Base-by-base conservation (phyloP, 2,329 filamentous ascomycete species). In the Diplodia seriata region DNA sequence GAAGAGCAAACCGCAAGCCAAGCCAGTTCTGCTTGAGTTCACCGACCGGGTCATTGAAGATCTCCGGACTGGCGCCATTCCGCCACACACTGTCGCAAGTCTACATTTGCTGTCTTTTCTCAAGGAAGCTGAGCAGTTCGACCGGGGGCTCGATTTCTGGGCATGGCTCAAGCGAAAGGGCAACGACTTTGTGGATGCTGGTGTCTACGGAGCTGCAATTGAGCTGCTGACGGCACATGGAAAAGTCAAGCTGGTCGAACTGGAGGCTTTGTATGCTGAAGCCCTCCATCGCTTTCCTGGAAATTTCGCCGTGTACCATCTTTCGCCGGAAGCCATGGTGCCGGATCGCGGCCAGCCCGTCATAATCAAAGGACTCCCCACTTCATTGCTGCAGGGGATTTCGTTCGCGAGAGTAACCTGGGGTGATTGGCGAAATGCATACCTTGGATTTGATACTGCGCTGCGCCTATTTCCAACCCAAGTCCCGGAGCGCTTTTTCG, bases 201-300 rank as follows among this genome's bases (percentile, higher is more conserved):
- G 76, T 4, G 80, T 83, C 0, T 85, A 85, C 69, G 84, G 83
- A 6, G 80, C 80, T 8, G 83, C 82, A 1, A 84, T 86, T 36
- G 82, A 85, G 70, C 73, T 84, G 50, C 73, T 84, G 63, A 81
- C 82, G 12, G 77, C 78, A 15, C 76, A 80, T 61, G 78, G 80
- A 14, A 65, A 71, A n/a, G 73, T 74, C 61, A 70, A 72, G 3
- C 75, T 85, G 0, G 69, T 74, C 12, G 77, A 81, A 5, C 73
- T 85, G 20, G 84, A 86, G 69, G 71, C 73, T 1, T 68, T 86
- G 15, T 86, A 83, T 70, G 66, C 73, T 4, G 71, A 81, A 33
- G 84, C 80, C 4, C 73, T 86, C 43, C 76, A 78, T 63, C 80
- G 81, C 47, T 85, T 83, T 69, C 81, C 83, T 6, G 82, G 80